Percentiles rank a stretch among this genome's conserved stretches.
Evolutionary conservation across 2,329 filamentous ascomycete species (phyloP).

Genomic region (Colletotrichum lindemuthianum): DNA sequence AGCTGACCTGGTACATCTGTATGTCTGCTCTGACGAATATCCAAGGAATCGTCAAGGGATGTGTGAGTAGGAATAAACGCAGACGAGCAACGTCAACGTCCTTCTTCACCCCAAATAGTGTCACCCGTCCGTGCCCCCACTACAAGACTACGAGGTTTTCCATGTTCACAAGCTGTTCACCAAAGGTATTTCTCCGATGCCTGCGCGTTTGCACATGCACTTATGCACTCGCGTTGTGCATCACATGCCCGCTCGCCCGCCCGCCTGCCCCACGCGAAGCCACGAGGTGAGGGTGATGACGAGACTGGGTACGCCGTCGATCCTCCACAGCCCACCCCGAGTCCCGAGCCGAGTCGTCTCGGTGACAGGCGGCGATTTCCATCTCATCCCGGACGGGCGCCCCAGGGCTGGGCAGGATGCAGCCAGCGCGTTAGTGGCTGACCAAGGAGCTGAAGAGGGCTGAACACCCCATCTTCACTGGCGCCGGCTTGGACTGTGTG

Average conservation of each 20-base stretch:
- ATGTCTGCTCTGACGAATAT: no score
- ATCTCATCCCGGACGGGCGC: background rate
- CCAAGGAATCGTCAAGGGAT: background rate
- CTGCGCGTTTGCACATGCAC: background rate
- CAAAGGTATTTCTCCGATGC: background rate
- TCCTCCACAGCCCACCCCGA: slow-evolving; percentile 34
- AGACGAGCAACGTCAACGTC: no score
- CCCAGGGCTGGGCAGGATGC: background rate
- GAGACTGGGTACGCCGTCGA: slow-evolving; percentile 26
- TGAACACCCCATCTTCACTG: background rate
- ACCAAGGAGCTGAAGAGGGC: background rate
- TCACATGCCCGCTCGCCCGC: background rate
- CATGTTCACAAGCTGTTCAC: no score
- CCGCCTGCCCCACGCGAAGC: slow-evolving; percentile 15
- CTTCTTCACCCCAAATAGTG: no score
- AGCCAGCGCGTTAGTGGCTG: slow-evolving; percentile 31
- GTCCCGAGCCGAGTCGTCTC: slow-evolving; percentile 28
- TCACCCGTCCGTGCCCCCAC: no score
- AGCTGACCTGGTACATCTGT: no score
- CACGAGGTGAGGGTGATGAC: background rate
- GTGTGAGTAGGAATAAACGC: no score
- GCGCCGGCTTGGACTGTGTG: background rate
- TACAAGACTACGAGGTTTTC: no score
- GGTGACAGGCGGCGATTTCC: slow-evolving; percentile 28
- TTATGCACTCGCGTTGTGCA: slow-evolving; percentile 3